Evolutionary conservation across 371 early-diverging fungal genomes (phyloP), one percentile per base, ranked within the genome.

Genomic region (Mortierella sp.): DNA sequence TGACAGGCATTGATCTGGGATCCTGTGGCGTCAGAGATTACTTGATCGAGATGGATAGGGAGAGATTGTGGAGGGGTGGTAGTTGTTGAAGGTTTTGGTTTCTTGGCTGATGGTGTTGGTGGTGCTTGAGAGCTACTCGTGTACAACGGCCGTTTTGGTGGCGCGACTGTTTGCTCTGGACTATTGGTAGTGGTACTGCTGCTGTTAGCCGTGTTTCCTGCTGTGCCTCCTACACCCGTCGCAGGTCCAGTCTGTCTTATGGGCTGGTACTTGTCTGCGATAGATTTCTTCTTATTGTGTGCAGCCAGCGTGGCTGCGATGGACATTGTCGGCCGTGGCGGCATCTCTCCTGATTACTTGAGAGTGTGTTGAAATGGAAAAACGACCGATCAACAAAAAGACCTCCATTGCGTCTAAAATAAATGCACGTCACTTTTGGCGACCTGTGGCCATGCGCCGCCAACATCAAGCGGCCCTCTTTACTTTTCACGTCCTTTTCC

Each of bases 1-100:
- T 90, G 86, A 3, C 91, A 92, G 38, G 87, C 89, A 82, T 95
- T 93, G 41, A 96, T 80, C 29, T 82, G 82, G 27, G 79, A 76
- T 5, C 87, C 87, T 8, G 80, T 86, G 18, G 83, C 82, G 56
- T 79, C 83, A 4, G 83, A 79, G 41, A 86, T 72, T 16, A 82
- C 76, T 38, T 77, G 75, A 71, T 86, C 87, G 24, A 72, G 70
- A 44, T 77, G 54, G 77, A 86, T 82, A 1, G 87, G 87, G 1
- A 86, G 60, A 7, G 46, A 44, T 32, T 35, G 48, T 24, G 72
- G 63, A 16, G 63, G 63, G 2, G 21, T 14, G 35, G 29, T 18
- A 4, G 29, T 63, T 14, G 74, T 27, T 18, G 51, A n/a, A 21
- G 65, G 43, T 58, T 46, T 51, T 18, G 72, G 41, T 43, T 56